These are phyloP conservation scores for Albophoma yamanashiensis DNA, from an alignment of 2,329 filamentous ascomycete genomes.

Conservation along the genomic window DNA sequence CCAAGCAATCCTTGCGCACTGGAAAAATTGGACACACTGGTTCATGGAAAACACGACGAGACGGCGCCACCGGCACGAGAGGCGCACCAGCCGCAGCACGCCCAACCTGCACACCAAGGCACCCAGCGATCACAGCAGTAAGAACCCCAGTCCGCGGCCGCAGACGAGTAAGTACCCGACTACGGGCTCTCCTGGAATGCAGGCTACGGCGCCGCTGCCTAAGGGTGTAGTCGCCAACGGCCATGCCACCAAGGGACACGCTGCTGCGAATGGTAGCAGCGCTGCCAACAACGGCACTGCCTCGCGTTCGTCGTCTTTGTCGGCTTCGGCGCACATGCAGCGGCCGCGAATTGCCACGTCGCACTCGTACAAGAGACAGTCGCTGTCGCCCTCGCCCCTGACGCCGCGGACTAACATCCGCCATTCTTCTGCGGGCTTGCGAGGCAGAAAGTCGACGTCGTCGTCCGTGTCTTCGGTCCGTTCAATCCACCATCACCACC, in stretches of 20 bases:
- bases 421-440: conserved; percentile 69
- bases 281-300: conserved; percentile 10
- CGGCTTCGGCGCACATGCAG: conserved; percentile 15
- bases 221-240: conserved; percentile 43
- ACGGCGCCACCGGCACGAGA: conserved; percentile 35
- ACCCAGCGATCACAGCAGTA: conserved; percentile 30
- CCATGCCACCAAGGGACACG: conserved; percentile 21
- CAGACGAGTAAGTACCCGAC: conserved; percentile 48
- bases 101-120: conserved; percentile 46
- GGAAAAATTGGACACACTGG: conserved; percentile 57
- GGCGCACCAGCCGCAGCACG: conserved; percentile 45
- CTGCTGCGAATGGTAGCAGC: conserved; percentile 6
- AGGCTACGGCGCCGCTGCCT: conserved; percentile 33
- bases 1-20: conserved; percentile 47
- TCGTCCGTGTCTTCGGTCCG: conserved; percentile 90
- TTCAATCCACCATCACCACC: conserved; percentile 77
- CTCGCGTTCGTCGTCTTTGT: conserved; percentile 10
- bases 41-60: conserved; percentile 48
- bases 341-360: conserved; percentile 20
- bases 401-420: conserved; percentile 83
- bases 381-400: conserved; percentile 74
- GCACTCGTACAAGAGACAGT: conserved; percentile 57
- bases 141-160: conserved; percentile 45
- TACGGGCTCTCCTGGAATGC: conserved; percentile 21
- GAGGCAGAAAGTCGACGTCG: conserved; percentile 90